Percentiles rank a stretch among this genome's conserved stretches.
Conservation (phyloP, 106 monocot species). For the Acorus gramineus region DNA sequence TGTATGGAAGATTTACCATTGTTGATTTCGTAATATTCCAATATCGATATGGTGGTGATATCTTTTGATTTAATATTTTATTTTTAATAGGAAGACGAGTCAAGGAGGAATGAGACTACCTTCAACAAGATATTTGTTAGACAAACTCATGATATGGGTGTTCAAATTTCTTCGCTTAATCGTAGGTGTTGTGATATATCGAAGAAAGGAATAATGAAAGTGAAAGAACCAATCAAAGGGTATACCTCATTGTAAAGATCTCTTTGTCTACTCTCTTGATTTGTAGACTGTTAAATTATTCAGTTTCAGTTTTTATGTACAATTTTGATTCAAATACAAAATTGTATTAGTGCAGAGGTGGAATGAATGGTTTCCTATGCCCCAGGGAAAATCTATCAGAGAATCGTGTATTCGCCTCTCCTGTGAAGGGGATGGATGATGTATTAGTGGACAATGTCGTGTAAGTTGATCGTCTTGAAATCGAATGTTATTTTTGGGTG, state of each 20-base stretch:
- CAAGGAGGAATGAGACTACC: neutral
- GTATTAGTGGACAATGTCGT: conserved; percentile 18
- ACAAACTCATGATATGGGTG: neutral
- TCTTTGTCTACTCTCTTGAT: too few species aligned
- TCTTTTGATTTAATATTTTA: neutral
- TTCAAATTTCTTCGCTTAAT: neutral
- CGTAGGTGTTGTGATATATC: neutral
- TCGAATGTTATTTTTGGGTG: too few species aligned
- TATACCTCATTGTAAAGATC: too few species aligned
- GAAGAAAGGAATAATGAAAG: neutral
- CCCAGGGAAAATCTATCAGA: neutral
- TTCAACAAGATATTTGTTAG: conserved; percentile 12
- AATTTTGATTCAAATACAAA: too few species aligned
- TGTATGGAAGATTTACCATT: conserved; percentile 2
- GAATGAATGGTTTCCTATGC: conserved; percentile 7
- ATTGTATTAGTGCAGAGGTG: neutral
- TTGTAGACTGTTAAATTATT: too few species aligned
- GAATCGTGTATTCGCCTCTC: conserved; percentile 1
- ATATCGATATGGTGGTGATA: too few species aligned
- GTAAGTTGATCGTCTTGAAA: conserved; percentile 8
- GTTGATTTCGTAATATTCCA: neutral
- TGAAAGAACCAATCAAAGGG: too few species aligned
- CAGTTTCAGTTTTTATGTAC: neutral
- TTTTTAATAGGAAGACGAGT: conserved; percentile 10
- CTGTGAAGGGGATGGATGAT: conserved; percentile 8